Conservation (phyloP, 1,284 basidiomycete species). For the Vanrija sp. region DNA sequence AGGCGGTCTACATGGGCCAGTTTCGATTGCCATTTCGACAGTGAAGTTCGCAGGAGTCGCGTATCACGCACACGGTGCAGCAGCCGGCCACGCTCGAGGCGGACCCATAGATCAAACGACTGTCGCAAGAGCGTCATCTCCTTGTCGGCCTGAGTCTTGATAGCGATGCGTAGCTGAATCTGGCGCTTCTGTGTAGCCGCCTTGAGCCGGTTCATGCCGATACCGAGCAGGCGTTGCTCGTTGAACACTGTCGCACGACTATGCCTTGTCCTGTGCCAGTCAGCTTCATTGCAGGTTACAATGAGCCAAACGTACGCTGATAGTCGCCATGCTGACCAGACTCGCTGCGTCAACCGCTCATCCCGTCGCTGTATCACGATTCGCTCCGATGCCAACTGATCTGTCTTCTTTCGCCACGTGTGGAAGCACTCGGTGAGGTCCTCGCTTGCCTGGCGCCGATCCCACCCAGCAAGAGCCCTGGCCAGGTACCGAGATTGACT, state of each 20-base stretch:
- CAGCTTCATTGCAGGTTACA: background rate
- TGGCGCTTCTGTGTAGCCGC: constrained; percentile 1
- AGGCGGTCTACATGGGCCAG: background rate
- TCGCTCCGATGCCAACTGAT: constrained; percentile 11
- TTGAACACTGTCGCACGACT: constrained; percentile 5
- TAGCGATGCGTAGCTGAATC: background rate
- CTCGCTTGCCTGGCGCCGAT: background rate
- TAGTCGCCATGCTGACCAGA: constrained; percentile 24
- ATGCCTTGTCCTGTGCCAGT: background rate
- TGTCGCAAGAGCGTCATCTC: constrained; percentile 11
- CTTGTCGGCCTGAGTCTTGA: background rate
- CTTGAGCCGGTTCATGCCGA: constrained; percentile 14
- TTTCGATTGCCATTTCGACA: constrained; percentile 8
- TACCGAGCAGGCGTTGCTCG: constrained; percentile 5
- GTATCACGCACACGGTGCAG: constrained; percentile 13
- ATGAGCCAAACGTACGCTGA: constrained; percentile 12
- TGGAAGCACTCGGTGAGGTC: constrained; percentile 4
- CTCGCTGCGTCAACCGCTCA: constrained; percentile 6
- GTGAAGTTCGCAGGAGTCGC: background rate
- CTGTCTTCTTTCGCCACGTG: constrained; percentile 17
- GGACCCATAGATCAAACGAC: constrained; percentile 13
- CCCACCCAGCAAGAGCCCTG: too few species aligned
- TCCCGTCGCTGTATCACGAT: constrained; percentile 5
- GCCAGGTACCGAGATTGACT: too few species aligned
- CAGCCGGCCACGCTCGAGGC: constrained; percentile 10